These are phyloP conservation scores for Candida sanyaensis DNA, from an alignment of 1,139 yeast genomes.

Conservation along the genomic window DNA sequence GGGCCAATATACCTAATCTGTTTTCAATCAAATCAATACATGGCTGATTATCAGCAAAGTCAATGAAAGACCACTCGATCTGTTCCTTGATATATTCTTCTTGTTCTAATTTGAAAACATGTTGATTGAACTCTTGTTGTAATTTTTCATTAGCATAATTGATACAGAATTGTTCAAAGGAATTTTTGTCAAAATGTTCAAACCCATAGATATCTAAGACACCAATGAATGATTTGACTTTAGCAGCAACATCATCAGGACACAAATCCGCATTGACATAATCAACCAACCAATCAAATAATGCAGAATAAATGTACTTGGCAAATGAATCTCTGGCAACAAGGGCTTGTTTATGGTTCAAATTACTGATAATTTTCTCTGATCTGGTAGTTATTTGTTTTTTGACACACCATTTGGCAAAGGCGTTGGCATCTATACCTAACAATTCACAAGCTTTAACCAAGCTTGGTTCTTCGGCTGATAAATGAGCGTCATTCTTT, in stretches of 20 bases:
- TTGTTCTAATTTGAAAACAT: constrained; percentile 94
- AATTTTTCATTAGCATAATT: constrained; percentile 96
- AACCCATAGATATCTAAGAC: constrained; percentile 97
- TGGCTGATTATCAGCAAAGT: constrained; percentile 95
- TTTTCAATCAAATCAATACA: constrained; percentile 93
- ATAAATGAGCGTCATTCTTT: constrained; percentile 78
- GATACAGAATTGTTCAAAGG: constrained; percentile 97
- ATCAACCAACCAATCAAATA: constrained; percentile 94
- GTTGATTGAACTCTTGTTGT: constrained; percentile 97
- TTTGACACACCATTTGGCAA: constrained; percentile 92
- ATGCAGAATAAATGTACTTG: constrained; percentile 86
- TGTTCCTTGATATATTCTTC: constrained; percentile 92
- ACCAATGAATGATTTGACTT: constrained; percentile 81
- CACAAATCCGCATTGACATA: constrained; percentile 82
- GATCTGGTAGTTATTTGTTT: constrained; percentile 92
- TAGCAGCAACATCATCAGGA: constrained; percentile 63
- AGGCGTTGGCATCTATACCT: constrained; percentile 71
- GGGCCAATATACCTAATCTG: constrained; percentile 81
- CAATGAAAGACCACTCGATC: constrained; percentile 96
- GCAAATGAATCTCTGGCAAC: constrained; percentile 97
- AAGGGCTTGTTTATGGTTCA: constrained; percentile 80
- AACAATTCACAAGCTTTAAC: constrained; percentile 82
- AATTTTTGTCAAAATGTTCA: constrained; percentile 91
- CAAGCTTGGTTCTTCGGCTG: constrained; percentile 85
- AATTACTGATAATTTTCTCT: constrained; percentile 84